phyloP scores from a whole-genome alignment of 345 rosid species.

The Pistacia vera region DNA sequence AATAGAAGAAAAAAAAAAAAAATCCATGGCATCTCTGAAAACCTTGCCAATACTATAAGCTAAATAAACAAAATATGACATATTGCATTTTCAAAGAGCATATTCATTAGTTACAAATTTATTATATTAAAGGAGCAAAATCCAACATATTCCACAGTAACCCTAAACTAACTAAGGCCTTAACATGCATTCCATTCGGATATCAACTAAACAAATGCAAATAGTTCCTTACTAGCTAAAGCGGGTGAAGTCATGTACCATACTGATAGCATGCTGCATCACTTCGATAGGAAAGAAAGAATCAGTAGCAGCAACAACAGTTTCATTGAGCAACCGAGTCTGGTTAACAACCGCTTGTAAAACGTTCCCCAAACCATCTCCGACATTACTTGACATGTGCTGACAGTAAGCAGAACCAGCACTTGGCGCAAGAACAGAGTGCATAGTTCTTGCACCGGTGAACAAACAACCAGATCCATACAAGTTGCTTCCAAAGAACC shows the following conservation, averaged over 20 bases:
- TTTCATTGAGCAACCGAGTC: conserved; percentile 44
- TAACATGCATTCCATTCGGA: neutral
- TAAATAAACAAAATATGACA: too few relatives aligned
- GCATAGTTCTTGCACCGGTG: conserved; percentile 6
- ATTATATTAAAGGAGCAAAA: neutral
- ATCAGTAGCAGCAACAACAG: conserved; percentile 57
- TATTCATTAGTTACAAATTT: neutral
- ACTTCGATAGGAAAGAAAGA: conserved; percentile 46
- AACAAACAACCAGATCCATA: conserved; percentile 11
- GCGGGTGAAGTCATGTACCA: conserved; percentile 44
- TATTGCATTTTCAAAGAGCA: too few relatives aligned
- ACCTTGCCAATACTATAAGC: neutral
- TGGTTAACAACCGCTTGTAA: conserved; percentile 38
- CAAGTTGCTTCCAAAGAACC: conserved; percentile 27
- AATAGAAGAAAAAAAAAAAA: neutral
- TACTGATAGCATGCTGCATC: conserved; percentile 48
- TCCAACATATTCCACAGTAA: neutral
- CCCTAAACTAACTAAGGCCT: too few relatives aligned
- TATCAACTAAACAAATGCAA: too few relatives aligned
- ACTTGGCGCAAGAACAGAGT: conserved; percentile 19
- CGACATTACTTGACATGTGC: conserved; percentile 40
- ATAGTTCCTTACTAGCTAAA: conserved; percentile 34
- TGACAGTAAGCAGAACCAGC: conserved; percentile 37
- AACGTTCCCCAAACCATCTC: conserved; percentile 34
- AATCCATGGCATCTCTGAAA: neutral